Conservation (phyloP, 495 filamentous ascomycete species). For the Amniculicola lignicola region DNA sequence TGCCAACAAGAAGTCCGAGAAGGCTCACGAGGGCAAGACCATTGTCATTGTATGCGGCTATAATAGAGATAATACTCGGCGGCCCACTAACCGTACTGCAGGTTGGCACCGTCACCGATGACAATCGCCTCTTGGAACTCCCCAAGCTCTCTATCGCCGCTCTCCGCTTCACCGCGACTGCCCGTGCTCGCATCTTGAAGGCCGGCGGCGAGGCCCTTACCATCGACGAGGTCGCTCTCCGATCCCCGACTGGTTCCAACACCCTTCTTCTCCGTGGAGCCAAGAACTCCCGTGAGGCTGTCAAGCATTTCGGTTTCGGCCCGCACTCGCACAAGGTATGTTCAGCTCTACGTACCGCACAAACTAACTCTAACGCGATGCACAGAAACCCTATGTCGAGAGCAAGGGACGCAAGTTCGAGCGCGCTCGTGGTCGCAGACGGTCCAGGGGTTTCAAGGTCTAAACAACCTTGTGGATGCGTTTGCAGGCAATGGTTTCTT, state of each 20-base stretch:
- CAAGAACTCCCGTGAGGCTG: slow-evolving; percentile 93
- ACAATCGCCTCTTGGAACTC: slow-evolving; percentile 65
- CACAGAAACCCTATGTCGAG: slow-evolving; percentile 87
- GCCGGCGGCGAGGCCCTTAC: slow-evolving; percentile 93
- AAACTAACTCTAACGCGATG: slow-evolving; percentile 37
- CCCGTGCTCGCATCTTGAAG: slow-evolving; percentile 84
- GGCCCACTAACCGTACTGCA: background rate
- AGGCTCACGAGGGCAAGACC: slow-evolving; percentile 78
- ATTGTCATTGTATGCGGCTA: slow-evolving; percentile 63
- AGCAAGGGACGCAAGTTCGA: slow-evolving; percentile 99
- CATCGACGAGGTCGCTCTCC: slow-evolving; percentile 90
- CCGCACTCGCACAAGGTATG: slow-evolving; percentile 94
- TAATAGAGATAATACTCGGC: background rate
- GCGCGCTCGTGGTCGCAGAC: slow-evolving; percentile 92
- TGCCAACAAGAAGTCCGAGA: slow-evolving; percentile 53
- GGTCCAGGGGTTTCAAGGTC: slow-evolving; percentile 98
- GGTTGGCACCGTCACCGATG: slow-evolving; percentile 89
- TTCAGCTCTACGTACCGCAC: slow-evolving; percentile 14
- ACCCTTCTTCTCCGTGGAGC: slow-evolving; percentile 92
- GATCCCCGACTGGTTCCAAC: slow-evolving; percentile 89
- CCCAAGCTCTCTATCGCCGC: slow-evolving; percentile 92
- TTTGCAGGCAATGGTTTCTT: slow-evolving; percentile 16
- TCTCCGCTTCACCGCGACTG: slow-evolving; percentile 91
- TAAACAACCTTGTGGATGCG: too few relatives aligned
- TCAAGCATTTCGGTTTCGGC: slow-evolving; percentile 98